Evolutionary conservation across 371 early-diverging fungal genomes (phyloP).

Genomic region (Mucor saturninus): DNA sequence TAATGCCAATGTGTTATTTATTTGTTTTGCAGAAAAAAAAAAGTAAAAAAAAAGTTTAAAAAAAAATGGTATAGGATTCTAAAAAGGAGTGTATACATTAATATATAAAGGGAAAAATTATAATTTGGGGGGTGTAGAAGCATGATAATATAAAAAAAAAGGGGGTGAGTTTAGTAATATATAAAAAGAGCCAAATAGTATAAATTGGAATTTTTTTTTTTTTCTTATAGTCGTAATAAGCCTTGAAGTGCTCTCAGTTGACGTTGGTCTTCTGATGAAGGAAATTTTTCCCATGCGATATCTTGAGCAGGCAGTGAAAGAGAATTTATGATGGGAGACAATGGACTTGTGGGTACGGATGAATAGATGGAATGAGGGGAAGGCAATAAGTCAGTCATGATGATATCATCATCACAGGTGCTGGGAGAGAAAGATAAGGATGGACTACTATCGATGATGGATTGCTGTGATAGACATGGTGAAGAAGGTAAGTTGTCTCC

Average conservation of each 20-base stretch:
- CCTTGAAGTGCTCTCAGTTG: slow-evolving; percentile 47
- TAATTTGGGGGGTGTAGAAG: slow-evolving; percentile 1
- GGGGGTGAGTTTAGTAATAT: background rate
- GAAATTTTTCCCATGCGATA: slow-evolving; percentile 47
- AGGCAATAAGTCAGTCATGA: slow-evolving; percentile 17
- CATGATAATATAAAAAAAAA: background rate
- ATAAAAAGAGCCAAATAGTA: background rate
- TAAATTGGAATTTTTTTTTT: background rate
- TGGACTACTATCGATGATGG: slow-evolving; percentile 11
- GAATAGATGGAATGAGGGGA: slow-evolving; percentile 15
- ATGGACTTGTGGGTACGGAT: background rate
- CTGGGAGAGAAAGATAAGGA: slow-evolving; percentile 18
- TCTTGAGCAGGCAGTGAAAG: slow-evolving; percentile 44
- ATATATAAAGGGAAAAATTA: slow-evolving; percentile 8
- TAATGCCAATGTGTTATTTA: background rate
- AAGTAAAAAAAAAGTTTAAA: slow-evolving; percentile 7
- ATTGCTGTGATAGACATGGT: slow-evolving; percentile 6
- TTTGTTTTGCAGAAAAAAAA: background rate
- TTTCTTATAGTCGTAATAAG: slow-evolving; percentile 33
- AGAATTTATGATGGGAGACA: background rate
- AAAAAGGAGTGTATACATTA: background rate
- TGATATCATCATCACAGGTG: slow-evolving; percentile 17
- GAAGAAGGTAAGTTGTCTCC: slow-evolving; percentile 15
- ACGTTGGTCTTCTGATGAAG: slow-evolving; percentile 55
- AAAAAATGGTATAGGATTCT: background rate